Evolutionary conservation across 495 filamentous ascomycete species (phyloP).

Genomic region (Zalerion maritima): DNA sequence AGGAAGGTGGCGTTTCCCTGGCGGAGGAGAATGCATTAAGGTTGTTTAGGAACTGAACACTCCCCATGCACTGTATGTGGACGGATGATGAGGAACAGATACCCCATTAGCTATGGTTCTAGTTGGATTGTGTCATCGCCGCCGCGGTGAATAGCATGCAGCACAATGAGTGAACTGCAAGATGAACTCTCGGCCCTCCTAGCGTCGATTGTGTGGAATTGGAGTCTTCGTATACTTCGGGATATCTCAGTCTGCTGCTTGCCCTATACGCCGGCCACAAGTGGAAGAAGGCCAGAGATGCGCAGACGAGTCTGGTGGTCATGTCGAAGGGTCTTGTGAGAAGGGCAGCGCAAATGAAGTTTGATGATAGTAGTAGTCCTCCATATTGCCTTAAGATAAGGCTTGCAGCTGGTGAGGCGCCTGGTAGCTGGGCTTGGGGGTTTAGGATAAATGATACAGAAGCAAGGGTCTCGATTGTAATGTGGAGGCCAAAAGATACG

Average conservation of each 20-base stretch:
- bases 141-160: constrained; percentile 8
- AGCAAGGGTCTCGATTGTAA: constrained; percentile 13
- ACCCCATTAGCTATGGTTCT: no score
- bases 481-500: constrained; percentile 13
- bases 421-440: constrained; percentile 16
- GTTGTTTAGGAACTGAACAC: constrained; percentile 51
- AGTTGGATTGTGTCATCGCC: constrained; percentile 3
- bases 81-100: no score
- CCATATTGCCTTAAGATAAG: constrained; percentile 27
- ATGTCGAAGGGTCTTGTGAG: constrained; percentile 11
- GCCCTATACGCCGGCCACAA: constrained; percentile 24
- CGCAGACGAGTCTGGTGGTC: constrained; percentile 9
- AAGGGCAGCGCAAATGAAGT: constrained; percentile 14
- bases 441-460: constrained; percentile 17
- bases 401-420: constrained; percentile 12
- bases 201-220: constrained; percentile 7
- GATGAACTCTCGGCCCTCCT: constrained; percentile 17
- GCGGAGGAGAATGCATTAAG: constrained; percentile 55
- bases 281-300: constrained; percentile 23
- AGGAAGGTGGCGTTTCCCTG: constrained; percentile 39
- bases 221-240: neutral
- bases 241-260: constrained; percentile 6
- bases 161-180: constrained; percentile 13
- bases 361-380: constrained; percentile 21
- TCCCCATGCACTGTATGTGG: no score